Evolutionary conservation across 306 rosid genomes (phyloP), one percentile per base, ranked within the genome.

Genomic region (Senna tora): DNA sequence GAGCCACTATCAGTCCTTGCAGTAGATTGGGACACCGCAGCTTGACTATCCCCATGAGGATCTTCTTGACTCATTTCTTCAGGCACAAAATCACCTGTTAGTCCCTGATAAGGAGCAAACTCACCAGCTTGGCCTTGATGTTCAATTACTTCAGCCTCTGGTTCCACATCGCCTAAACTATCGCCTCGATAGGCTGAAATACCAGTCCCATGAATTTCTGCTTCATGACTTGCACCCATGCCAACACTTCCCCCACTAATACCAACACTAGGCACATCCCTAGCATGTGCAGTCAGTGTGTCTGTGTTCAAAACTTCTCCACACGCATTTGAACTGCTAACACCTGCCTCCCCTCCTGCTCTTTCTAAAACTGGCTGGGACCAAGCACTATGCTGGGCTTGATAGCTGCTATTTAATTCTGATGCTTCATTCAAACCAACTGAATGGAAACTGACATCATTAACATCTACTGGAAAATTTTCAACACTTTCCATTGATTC

Each of bases 401-500:
- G 99, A 77, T 86, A 87, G 80, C 96, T 87, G 79, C 81, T 75
- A 80, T 89, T 91, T 79, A 94, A 77, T 81, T 89, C 99, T 66
- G 99, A 94, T n/a, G 90, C 80, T 64, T 94, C 99, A 80, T 94
- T 91, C 83, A 87, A 87, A 75, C 91, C 98, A 80, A 77, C 82
- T 81, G 90, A 87, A 78, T 90, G 91, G 69, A 89, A 85, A 83
- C 82, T 93, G 81, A 80, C 77, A 60, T 89, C 91, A 73, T 89
- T 93, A 65, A 84, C 78, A 75, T 84, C 81, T 17, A 80, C 86
- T 2, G 96, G 99, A 75, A 77, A 77, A 70, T 94, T 94, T 65
- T 94, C 99, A 79, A 94, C 99, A 78, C 99, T 94, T 81, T 90
- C 99, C 99, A 94, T 94, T 46, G 97, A 91, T 81, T 91, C 93